Evolutionary conservation across 768 basidiomycete genomes (phyloP).

Genomic region (Kondoa malvinella): DNA sequence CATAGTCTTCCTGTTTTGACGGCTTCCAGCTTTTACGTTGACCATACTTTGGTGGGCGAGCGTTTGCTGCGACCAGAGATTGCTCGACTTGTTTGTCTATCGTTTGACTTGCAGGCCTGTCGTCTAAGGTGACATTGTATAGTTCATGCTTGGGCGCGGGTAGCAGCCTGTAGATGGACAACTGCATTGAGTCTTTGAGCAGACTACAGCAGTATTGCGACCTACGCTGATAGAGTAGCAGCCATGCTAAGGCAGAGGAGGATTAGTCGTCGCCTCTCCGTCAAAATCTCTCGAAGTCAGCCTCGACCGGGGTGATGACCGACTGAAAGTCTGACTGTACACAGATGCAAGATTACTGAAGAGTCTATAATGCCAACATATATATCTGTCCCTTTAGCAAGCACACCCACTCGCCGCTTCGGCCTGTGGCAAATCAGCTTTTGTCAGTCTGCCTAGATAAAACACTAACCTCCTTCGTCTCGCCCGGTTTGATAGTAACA

Average conservation of each 20-base stretch:
- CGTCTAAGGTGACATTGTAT: conserved; percentile 1
- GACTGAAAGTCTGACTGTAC: too few relatives aligned
- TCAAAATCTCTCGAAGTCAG: too few relatives aligned
- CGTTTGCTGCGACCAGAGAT: conserved; percentile 6
- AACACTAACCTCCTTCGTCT: not conserved
- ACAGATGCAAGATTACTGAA: too few relatives aligned
- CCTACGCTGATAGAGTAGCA: not conserved
- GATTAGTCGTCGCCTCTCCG: too few relatives aligned
- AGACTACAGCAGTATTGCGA: too few relatives aligned
- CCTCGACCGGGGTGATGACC: too few relatives aligned
- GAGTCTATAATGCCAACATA: too few relatives aligned
- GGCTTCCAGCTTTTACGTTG: conserved; percentile 76
- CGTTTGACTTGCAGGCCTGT: conserved; percentile 3
- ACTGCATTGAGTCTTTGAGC: not conserved
- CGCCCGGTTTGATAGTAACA: conserved; percentile 22
- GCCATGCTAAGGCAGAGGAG: not conserved
- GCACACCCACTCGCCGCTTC: conserved; percentile 24
- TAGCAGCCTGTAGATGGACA: conserved; percentile 9
- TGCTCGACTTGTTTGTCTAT: conserved; percentile 7
- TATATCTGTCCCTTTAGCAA: conserved; percentile 19
- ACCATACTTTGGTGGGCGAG: conserved; percentile 56
- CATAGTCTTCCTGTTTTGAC: conserved; percentile 61
- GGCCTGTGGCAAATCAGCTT: conserved; percentile 6
- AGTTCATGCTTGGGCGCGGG: conserved; percentile 14
- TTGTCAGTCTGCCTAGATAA: not conserved